Evolutionary conservation across 163 green algal species (phyloP).

Genomic region (Scenedesmus sp.): DNA sequence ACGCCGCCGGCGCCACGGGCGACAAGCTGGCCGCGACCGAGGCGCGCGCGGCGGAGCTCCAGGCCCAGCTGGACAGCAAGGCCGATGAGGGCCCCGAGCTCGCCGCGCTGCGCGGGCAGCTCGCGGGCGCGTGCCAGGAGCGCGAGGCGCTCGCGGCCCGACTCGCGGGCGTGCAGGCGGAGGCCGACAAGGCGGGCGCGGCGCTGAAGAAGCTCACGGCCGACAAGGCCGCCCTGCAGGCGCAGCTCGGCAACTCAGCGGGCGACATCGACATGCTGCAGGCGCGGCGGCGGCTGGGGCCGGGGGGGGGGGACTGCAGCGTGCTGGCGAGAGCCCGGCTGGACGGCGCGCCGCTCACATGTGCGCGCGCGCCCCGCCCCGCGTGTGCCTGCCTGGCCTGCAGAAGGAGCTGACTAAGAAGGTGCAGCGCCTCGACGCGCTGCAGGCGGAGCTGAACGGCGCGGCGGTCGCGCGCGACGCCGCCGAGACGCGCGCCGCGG

Average conservation of each 20-base stretch:
- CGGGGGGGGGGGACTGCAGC: too few species aligned
- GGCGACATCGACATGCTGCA: slow-evolving; percentile 38
- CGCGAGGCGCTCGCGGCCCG: not conserved
- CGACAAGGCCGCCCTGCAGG: slow-evolving; percentile 18
- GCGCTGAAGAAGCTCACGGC: slow-evolving; percentile 19
- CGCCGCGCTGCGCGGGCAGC: not conserved
- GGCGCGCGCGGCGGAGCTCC: not conserved
- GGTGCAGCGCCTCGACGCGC: slow-evolving; percentile 24
- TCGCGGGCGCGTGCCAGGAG: not conserved
- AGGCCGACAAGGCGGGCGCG: not conserved
- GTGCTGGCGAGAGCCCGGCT: too few species aligned
- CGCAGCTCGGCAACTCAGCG: slow-evolving; percentile 33
- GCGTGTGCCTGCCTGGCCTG: not conserved
- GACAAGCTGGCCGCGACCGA: slow-evolving; percentile 7
- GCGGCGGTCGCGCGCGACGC: not conserved
- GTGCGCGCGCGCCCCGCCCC: too few species aligned
- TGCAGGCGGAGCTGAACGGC: slow-evolving; percentile 30
- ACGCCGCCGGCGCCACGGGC: too few species aligned
- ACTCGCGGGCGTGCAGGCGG: not conserved
- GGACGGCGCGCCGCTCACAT: too few species aligned
- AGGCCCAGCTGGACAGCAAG: not conserved
- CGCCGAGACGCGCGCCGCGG: not conserved
- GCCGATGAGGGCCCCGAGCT: slow-evolving; percentile 14
- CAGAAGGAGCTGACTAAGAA: slow-evolving; percentile 41
- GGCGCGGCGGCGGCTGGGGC: too few species aligned